Conservation (phyloP, 2,329 filamentous ascomycete species). For the Pezicula carpinea region DNA sequence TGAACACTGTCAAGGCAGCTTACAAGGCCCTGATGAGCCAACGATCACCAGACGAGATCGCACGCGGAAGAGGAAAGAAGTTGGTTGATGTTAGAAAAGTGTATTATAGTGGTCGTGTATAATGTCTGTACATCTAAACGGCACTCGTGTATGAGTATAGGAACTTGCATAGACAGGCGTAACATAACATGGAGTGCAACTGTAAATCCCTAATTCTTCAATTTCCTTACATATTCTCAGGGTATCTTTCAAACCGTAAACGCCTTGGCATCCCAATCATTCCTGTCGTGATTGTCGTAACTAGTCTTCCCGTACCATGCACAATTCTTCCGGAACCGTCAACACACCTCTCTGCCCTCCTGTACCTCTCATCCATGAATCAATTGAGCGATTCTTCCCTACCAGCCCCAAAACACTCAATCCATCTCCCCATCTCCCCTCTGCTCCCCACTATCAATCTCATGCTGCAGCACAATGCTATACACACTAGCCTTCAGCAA, state of each 20-base stretch:
- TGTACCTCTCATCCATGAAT: not conserved
- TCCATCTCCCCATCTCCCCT: conserved; percentile 23
- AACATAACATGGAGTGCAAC: conserved; percentile 14
- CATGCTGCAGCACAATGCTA: conserved; percentile 96
- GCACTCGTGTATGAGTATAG: conserved; percentile 45
- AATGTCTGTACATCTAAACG: conserved; percentile 29
- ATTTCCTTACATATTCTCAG: conserved; percentile 5
- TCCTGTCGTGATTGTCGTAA: not conserved
- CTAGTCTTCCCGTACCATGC: not conserved
- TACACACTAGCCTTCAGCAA: conserved; percentile 97
- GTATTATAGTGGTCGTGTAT: conserved; percentile 73
- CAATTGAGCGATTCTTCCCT: conserved; percentile 1
- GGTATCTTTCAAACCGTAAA: conserved; percentile 17
- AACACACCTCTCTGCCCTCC: not conserved
- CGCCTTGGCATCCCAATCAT: conserved; percentile 8
- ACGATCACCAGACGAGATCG: conserved; percentile 83
- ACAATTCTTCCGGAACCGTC: not conserved
- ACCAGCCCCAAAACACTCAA: not conserved
- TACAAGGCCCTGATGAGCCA: conserved; percentile 80
- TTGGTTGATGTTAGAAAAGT: conserved; percentile 94
- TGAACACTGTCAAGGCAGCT: conserved; percentile 95
- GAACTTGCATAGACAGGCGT: conserved; percentile 19
- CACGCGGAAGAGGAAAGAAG: conserved; percentile 86
- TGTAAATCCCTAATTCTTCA: conserved; percentile 6
- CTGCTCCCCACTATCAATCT: conserved; percentile 70